A percentile compares a stretch with the other conserved stretches of the same genome.
Evolutionary conservation across 2,329 filamentous ascomycete genomes (phyloP).

Genomic region (Penicillium oxalicum): DNA sequence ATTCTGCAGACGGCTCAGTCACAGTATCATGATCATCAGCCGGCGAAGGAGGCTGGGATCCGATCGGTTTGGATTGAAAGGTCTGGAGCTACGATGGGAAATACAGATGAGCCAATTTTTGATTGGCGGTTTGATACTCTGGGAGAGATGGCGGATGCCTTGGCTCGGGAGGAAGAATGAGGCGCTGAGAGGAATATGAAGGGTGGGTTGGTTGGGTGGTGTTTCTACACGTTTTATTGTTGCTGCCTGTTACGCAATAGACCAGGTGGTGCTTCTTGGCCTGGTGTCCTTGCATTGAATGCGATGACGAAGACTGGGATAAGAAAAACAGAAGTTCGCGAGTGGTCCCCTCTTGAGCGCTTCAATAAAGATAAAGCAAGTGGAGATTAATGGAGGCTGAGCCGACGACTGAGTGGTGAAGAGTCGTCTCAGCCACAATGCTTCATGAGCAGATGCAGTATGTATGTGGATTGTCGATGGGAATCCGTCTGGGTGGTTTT

Average conservation of each 20-base stretch:
- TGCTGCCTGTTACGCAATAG: too few species aligned
- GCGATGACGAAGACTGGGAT: neutral
- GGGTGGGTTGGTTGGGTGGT: neutral
- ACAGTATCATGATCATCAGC: conserved; percentile 61
- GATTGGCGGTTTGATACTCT: conserved; percentile 56
- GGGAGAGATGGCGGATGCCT: conserved; percentile 54
- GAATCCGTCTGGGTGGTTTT: too few species aligned
- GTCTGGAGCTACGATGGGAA: conserved; percentile 38
- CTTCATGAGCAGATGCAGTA: too few species aligned
- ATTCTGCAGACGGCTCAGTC: conserved; percentile 66
- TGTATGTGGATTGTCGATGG: too few species aligned
- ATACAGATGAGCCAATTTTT: conserved; percentile 37
- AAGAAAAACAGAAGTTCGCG: too few species aligned
- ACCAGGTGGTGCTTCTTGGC: too few species aligned
- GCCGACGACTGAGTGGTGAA: neutral
- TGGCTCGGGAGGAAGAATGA: conserved; percentile 1
- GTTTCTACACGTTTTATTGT: too few species aligned
- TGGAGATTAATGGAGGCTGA: neutral
- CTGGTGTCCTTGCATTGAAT: neutral
- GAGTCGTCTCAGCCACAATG: neutral
- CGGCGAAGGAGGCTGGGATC: conserved; percentile 56
- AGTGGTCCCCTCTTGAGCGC: too few species aligned
- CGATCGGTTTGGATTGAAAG: conserved; percentile 59
- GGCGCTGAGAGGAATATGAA: neutral
- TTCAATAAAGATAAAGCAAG: too few species aligned